Evolutionary conservation across 192 early-diverging fungal genomes (phyloP), one percentile per base, ranked within the genome.

Genomic region (Phlyctochytrium arcticum): DNA sequence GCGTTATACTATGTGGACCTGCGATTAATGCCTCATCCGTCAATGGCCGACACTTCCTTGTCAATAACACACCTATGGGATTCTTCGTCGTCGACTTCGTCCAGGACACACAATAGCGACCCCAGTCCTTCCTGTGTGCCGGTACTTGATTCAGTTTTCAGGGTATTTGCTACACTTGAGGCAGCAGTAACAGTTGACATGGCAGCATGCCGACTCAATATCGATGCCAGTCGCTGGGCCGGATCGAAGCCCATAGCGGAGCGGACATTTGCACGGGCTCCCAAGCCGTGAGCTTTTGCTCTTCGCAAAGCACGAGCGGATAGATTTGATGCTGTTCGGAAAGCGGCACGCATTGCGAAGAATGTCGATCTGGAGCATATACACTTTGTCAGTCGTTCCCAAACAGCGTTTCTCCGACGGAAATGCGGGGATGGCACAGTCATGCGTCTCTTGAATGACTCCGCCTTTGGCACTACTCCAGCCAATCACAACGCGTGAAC

Each of bases 11-110:
- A n/a, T n/a, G n/a, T n/a, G n/a, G n/a, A n/a, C n/a, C n/a, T n/a
- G n/a, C n/a, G n/a, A n/a, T n/a, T n/a, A n/a, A n/a, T n/a, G n/a
- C n/a, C n/a, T n/a, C n/a, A n/a, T n/a, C n/a, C n/a, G n/a, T n/a
- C n/a, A n/a, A n/a, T n/a, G n/a, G n/a, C n/a, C n/a, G n/a, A n/a
- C n/a, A n/a, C n/a, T n/a, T n/a, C n/a, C n/a, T n/a, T n/a, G n/a
- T n/a, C n/a, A n/a, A n/a, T n/a, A n/a, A n/a, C n/a, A n/a, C 39
- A 60, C 58, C 58, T 36, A 60, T 60, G 58, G 44, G 58, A 60
- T 60, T 60, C 58, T 60, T 60, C 58, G 39, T 60, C 58, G 7
- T 60, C 58, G 12, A 24, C 58, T 26, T 60, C 58, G 24, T 60
- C 58, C 12, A 46, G 15, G 29, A 5, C 19, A 19, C 36, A 34